Percentiles rank a stretch among this genome's conserved stretches.
These are phyloP conservation scores for Naganishia cerealis DNA, from an alignment of 1,284 basidiomycete genomes.

Conservation along the genomic window DNA sequence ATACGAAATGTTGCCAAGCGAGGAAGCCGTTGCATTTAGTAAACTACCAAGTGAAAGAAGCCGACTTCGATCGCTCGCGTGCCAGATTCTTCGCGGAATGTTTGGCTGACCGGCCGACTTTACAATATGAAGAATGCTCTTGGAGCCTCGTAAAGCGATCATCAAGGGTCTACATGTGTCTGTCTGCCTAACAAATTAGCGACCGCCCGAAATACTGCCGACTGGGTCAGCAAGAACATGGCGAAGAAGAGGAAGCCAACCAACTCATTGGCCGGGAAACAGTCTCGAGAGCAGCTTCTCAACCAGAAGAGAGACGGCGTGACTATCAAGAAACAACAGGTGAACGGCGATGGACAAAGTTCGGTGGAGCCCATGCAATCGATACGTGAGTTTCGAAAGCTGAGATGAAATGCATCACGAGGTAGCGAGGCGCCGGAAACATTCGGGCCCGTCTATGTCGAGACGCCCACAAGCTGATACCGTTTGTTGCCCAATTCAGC, in stretches of 20 bases:
- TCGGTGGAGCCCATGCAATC: neutral
- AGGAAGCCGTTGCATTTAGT: too few species aligned
- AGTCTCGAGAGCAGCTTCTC: conserved; percentile 20
- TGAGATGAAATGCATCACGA: neutral
- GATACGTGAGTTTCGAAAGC: neutral
- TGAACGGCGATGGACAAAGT: neutral
- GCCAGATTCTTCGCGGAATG: too few species aligned
- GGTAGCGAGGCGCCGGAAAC: neutral
- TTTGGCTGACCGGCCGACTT: too few species aligned
- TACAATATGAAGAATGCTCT: too few species aligned
- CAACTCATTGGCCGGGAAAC: conserved; percentile 11
- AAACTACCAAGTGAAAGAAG: too few species aligned
- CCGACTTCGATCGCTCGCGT: too few species aligned
- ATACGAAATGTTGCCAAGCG: too few species aligned
- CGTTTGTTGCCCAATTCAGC: neutral
- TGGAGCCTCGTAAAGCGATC: too few species aligned
- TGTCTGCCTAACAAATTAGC: too few species aligned
- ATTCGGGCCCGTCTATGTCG: neutral
- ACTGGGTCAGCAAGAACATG: neutral
- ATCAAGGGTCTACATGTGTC: too few species aligned
- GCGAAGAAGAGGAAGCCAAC: conserved; percentile 19
- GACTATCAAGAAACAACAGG: neutral
- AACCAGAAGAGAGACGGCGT: conserved; percentile 16
- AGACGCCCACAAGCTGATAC: neutral
- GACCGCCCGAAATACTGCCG: too few species aligned